Percentiles rank a stretch among this genome's conserved stretches.
phyloP scores from a whole-genome alignment of 257 asterid genomes.

The Salvia hispanica region DNA sequence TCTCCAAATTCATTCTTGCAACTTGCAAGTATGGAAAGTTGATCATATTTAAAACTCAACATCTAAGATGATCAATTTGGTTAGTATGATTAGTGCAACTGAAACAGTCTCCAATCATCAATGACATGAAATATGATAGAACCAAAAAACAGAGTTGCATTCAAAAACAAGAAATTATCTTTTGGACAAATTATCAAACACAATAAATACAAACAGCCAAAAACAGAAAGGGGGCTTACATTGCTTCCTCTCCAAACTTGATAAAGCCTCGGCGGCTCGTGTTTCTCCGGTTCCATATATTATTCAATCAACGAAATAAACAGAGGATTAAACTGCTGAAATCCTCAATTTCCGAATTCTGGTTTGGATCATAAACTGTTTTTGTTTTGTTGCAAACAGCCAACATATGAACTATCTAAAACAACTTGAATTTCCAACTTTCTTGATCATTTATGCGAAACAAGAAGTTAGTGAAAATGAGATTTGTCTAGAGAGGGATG shows the following conservation, averaged over 20 bases:
- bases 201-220: not conserved
- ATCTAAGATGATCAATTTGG: not conserved
- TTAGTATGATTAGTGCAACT: not conserved
- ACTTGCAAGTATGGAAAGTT: slow-evolving; percentile 5
- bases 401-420: slow-evolving; percentile 30
- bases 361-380: not conserved
- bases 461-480: slow-evolving; percentile 29
- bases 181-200: slow-evolving; percentile 15
- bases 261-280: slow-evolving; percentile 56
- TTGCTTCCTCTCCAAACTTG: slow-evolving; percentile 83
- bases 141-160: not conserved
- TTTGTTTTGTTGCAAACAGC: slow-evolving; percentile 18
- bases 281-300: slow-evolving; percentile 47
- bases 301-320: not conserved
- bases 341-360: slow-evolving; percentile 4
- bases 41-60: not conserved
- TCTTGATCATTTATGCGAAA: slow-evolving; percentile 34
- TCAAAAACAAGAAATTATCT: slow-evolving; percentile 24
- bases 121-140: too few species aligned
- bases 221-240: slow-evolving; percentile 46
- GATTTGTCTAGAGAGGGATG: slow-evolving; percentile 23
- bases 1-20: not conserved
- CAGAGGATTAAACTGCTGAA: slow-evolving; percentile 26
- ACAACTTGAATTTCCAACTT: slow-evolving; percentile 22
- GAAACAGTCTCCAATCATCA: too few species aligned